These are phyloP conservation scores for Rhynchosporium secalis DNA, from an alignment of 2,329 filamentous ascomycete species.

Conservation along the genomic window DNA sequence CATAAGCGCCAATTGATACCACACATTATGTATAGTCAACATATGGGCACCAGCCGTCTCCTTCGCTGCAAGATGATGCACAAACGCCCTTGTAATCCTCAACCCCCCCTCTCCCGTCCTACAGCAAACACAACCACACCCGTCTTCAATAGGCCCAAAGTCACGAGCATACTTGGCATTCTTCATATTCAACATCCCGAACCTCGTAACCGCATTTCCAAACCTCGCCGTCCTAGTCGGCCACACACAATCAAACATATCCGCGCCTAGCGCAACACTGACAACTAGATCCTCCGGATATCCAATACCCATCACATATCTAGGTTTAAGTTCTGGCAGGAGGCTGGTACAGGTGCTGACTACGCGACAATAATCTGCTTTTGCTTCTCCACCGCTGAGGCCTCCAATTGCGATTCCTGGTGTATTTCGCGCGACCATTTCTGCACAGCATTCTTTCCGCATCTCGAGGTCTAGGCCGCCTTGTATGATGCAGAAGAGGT, in stretches of 20 bases:
- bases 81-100: constrained; percentile 82
- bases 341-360: constrained; percentile 82
- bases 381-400: constrained; percentile 91
- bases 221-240: constrained; percentile 94
- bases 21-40: constrained; percentile 93
- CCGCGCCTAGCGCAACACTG: constrained; percentile 87
- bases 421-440: constrained; percentile 88
- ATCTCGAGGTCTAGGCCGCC: constrained; percentile 88
- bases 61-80: constrained; percentile 89
- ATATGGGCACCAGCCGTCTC: constrained; percentile 87
- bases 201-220: constrained; percentile 84
- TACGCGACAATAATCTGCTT: constrained; percentile 87
- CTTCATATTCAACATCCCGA: constrained; percentile 81
- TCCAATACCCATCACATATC: constrained; percentile 98
- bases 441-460: constrained; percentile 75
- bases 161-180: constrained; percentile 74
- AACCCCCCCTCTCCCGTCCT: constrained; percentile 67
- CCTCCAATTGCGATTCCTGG: constrained; percentile 97
- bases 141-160: constrained; percentile 80
- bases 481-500: constrained; percentile 98
- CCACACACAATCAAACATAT: constrained; percentile 99
- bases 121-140: constrained; percentile 80
- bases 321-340: constrained; percentile 87
- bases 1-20: constrained; percentile 89
- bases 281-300: constrained; percentile 96